These are phyloP conservation scores for Extremus antarcticus DNA, from an alignment of 495 filamentous ascomycete species.

Conservation along the genomic window DNA sequence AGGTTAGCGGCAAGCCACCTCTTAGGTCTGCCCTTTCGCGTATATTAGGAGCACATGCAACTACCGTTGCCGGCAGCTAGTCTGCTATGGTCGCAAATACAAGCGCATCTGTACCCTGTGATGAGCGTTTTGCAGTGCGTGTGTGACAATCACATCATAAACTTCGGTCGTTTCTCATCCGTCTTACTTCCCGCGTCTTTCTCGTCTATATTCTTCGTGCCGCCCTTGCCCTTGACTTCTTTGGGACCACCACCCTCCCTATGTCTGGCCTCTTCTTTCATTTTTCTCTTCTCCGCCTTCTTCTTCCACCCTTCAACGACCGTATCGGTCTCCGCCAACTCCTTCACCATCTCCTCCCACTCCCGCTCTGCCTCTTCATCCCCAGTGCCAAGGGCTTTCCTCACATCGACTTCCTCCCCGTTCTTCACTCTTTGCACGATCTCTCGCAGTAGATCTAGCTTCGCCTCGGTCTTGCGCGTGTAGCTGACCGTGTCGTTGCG, in stretches of 20 bases:
- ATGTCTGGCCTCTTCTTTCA: constrained; percentile 3
- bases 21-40: no score
- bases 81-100: no score
- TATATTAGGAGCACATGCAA: no score
- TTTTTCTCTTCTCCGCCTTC: constrained; percentile 22
- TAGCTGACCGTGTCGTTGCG: constrained; percentile 63
- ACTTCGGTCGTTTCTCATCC: constrained; percentile 9
- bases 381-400: constrained; percentile 69
- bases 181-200: neutral
- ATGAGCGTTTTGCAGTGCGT: no score
- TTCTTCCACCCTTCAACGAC: constrained; percentile 40
- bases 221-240: neutral
- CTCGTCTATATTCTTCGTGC: neutral
- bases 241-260: constrained; percentile 4
- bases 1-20: no score
- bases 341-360: constrained; percentile 84
- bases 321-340: constrained; percentile 70
- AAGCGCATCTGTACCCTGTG: no score
- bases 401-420: constrained; percentile 87
- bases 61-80: no score
- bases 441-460: constrained; percentile 66
- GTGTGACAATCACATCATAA: constrained; percentile 9
- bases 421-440: constrained; percentile 70
- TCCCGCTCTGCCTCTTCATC: constrained; percentile 62
- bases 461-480: constrained; percentile 62